Percentiles rank a stretch among this genome's conserved stretches.
Evolutionary conservation across 164 flowering plant genomes (phyloP).

Genomic region (Platanus orientalis): DNA sequence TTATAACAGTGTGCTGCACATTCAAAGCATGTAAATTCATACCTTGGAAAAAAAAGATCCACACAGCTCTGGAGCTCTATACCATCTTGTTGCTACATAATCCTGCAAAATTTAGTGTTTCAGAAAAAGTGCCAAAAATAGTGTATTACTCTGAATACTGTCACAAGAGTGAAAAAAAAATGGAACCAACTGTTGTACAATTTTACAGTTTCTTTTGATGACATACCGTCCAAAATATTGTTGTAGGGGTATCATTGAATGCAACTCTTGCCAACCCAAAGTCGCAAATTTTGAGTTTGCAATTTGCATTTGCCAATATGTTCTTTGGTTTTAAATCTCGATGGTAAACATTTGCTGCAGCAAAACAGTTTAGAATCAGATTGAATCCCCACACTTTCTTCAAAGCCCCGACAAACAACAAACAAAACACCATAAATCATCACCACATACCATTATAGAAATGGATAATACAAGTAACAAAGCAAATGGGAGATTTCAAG

Average conservation of each 20-base stretch:
- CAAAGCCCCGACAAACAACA: neutral
- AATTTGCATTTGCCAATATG: conserved; percentile 90
- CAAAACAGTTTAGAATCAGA: conserved; percentile 20
- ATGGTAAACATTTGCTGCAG: conserved; percentile 61
- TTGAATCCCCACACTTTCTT: conserved; percentile 6
- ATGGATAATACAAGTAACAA: neutral
- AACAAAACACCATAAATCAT: neutral
- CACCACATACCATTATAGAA: neutral
- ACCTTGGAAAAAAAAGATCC: conserved; percentile 76
- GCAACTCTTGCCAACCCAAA: conserved; percentile 95
- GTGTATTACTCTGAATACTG: neutral
- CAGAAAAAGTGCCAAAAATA: neutral
- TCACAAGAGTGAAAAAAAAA: neutral
- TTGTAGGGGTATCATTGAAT: conserved; percentile 75
- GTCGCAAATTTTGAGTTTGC: conserved; percentile 92
- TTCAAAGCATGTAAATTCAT: conserved; percentile 1
- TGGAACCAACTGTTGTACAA: no score
- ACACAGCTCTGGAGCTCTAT: conserved; percentile 73
- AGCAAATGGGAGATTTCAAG: neutral
- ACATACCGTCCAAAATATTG: conserved; percentile 88
- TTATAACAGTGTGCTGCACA: no score
- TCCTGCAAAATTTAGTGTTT: conserved; percentile 29
- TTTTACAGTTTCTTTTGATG: no score
- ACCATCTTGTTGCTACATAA: conserved; percentile 79
- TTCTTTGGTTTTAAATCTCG: conserved; percentile 92